Base-by-base conservation (phyloP, 2,329 filamentous ascomycete genomes). In the Fonsecaea pugnacius region DNA sequence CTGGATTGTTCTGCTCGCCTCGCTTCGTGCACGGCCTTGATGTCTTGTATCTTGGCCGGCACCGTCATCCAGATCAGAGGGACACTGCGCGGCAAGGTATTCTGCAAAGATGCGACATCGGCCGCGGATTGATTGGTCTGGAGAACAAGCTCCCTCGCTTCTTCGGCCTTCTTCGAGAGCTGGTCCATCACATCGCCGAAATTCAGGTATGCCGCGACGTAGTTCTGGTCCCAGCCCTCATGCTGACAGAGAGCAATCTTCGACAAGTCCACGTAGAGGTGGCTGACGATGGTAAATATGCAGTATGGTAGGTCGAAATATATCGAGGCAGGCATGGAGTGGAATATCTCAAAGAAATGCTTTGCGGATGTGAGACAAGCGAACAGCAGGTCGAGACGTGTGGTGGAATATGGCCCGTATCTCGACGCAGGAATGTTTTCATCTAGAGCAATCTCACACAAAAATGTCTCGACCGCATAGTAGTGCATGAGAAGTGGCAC, bases 301-400 rank as follows among this genome's bases (percentile, higher is more conserved):
- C 79, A 74, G 8, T 84, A 79, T 0, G 84, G 82, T 27, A 84
- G 74, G 33, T 78, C 75, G 62, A 80, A 79, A 60, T 82, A 84
- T 3, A 76, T 72, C 0, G 72, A 67, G 0, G 78, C 72, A 0
- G 84, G 79, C 0, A 86, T 72, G 0, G 75, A 70, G 1, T 82
- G 74, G 77, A 83, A 84, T 40, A 75, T 75, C 1, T 83, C 78
- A 55, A 86, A 85, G 74, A 82, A 86, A 0, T 73, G 71, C 40
- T 78, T 79, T 0, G 85, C 70, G 1, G 83, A 80, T 16, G 76
- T 74, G 51, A 81, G 79, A 3, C 82, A 81, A 27, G 79, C 78
- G 66, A 82, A 84, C 9, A 87, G 79, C 2, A 79, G 74, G 62
- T 85, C 82, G 1, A 85, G 75, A 0, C 79, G 77, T 0, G 80